These are phyloP conservation scores for Ogataea nakhonphanomensis DNA, from an alignment of 805 yeast genomes.

Conservation along the genomic window DNA sequence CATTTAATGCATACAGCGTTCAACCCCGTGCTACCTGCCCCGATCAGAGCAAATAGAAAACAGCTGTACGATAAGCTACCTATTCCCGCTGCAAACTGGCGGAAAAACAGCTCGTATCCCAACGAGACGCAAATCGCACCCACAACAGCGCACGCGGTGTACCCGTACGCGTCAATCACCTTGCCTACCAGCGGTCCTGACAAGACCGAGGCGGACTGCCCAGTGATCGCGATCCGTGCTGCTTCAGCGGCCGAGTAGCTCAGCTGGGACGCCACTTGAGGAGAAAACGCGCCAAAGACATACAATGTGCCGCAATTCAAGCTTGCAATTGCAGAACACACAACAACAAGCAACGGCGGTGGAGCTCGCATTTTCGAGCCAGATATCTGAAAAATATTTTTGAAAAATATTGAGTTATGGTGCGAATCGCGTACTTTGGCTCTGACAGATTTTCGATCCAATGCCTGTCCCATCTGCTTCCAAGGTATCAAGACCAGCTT, in stretches of 20 bases:
- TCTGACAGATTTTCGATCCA: slow-evolving; percentile 66
- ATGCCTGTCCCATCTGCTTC: slow-evolving; percentile 42
- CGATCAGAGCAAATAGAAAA: slow-evolving; percentile 51
- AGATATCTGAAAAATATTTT: neutral
- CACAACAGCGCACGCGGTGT: slow-evolving; percentile 45
- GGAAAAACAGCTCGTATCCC: slow-evolving; percentile 56
- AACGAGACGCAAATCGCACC: slow-evolving; percentile 48
- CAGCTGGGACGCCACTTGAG: slow-evolving; percentile 63
- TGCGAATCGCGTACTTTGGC: slow-evolving; percentile 67
- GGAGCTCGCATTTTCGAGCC: neutral
- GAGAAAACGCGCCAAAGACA: slow-evolving; percentile 72
- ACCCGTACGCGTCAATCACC: slow-evolving; percentile 62
- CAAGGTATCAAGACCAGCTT: slow-evolving; percentile 26
- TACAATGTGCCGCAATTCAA: slow-evolving; percentile 72
- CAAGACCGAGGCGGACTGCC: slow-evolving; percentile 60
- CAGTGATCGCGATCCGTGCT: slow-evolving; percentile 62
- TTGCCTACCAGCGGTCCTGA: slow-evolving; percentile 68
- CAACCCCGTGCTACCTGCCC: slow-evolving; percentile 65
- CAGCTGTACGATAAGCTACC: slow-evolving; percentile 42
- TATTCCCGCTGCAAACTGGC: slow-evolving; percentile 42
- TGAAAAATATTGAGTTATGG: slow-evolving; percentile 1
- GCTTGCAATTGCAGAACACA: slow-evolving; percentile 22
- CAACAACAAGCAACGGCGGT: slow-evolving; percentile 15
- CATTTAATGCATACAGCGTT: slow-evolving; percentile 67
- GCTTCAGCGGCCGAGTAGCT: slow-evolving; percentile 59